Evolutionary conservation across 352 stramenopile genomes (phyloP).

Genomic region (Peronospora tabacina): DNA sequence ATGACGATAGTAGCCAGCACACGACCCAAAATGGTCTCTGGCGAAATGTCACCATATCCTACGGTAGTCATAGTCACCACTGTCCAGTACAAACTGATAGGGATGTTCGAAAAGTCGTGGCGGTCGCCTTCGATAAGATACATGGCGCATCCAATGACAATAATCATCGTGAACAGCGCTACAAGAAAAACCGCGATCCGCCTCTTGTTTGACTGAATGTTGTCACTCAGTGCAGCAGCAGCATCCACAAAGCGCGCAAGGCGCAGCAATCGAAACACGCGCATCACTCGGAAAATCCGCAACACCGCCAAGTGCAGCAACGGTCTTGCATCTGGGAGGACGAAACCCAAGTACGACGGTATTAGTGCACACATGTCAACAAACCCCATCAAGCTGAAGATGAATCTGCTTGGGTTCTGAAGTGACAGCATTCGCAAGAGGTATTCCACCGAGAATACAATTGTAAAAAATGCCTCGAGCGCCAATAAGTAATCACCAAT

Average conservation of each 20-base stretch:
- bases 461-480: slow-evolving; percentile 78
- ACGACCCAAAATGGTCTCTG: slow-evolving; percentile 67
- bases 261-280: slow-evolving; percentile 66
- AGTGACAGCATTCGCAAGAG: slow-evolving; percentile 56
- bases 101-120: slow-evolving; percentile 83
- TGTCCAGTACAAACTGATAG: slow-evolving; percentile 82
- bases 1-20: slow-evolving; percentile 80
- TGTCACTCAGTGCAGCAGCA: slow-evolving; percentile 54
- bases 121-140: slow-evolving; percentile 76
- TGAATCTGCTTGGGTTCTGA: slow-evolving; percentile 50
- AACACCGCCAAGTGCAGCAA: slow-evolving; percentile 59
- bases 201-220: slow-evolving; percentile 75
- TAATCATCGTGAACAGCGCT: slow-evolving; percentile 64
- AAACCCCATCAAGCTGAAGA: slow-evolving; percentile 62
- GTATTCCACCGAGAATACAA: slow-evolving; percentile 82
- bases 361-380: slow-evolving; percentile 75
- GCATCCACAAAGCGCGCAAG: slow-evolving; percentile 70
- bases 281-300: slow-evolving; percentile 73
- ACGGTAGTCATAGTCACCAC: slow-evolving; percentile 86
- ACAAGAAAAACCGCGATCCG: slow-evolving; percentile 75
- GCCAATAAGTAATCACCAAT: slow-evolving; percentile 65
- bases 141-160: slow-evolving; percentile 78
- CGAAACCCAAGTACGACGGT: slow-evolving; percentile 63
- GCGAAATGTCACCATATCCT: slow-evolving; percentile 80
- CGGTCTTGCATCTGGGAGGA: slow-evolving; percentile 44